Conservation (phyloP, 2,329 filamentous ascomycete species). For the Neobulgaria alba region DNA sequence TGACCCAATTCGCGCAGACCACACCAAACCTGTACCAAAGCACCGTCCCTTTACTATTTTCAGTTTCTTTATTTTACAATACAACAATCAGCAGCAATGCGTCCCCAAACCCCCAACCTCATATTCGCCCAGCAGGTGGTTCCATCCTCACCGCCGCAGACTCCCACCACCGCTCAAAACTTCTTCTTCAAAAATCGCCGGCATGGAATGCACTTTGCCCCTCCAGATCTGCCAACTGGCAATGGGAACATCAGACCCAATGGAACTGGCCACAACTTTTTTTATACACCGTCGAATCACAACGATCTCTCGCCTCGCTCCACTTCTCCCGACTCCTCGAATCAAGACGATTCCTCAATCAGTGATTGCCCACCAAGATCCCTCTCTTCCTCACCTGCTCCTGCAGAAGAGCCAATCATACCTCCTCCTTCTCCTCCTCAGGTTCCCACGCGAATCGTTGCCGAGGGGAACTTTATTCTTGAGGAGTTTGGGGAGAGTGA, state of each 20-base stretch:
- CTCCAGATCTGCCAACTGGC: constrained; percentile 24
- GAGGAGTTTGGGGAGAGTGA: constrained; percentile 26
- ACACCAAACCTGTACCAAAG: constrained; percentile 6
- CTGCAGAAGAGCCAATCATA: constrained; percentile 5
- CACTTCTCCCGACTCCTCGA: constrained; percentile 29
- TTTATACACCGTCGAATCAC: constrained; percentile 27
- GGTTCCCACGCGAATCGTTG: constrained; percentile 8
- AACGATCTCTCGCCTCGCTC: constrained; percentile 34
- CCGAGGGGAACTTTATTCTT: constrained; percentile 25
- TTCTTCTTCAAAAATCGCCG: constrained; percentile 27
- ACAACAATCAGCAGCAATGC: constrained; percentile 27
- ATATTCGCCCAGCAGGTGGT: constrained; percentile 31
- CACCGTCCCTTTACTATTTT: constrained; percentile 1
- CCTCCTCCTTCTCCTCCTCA: constrained; percentile 8
- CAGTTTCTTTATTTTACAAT: neutral
- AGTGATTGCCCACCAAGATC: constrained; percentile 21
- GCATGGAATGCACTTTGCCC: constrained; percentile 20
- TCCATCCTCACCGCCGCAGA: constrained; percentile 41
- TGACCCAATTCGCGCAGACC: too few relatives aligned
- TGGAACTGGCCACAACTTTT: constrained; percentile 28
- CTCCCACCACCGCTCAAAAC: constrained; percentile 32
- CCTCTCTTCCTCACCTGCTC: constrained; percentile 17
- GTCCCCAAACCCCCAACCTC: constrained; percentile 36
- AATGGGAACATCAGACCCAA: constrained; percentile 36
- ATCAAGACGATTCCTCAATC: constrained; percentile 19